Evolutionary conservation across 78 protist species (phyloP).

Genomic region (Pigoraptor vietnamica): DNA sequence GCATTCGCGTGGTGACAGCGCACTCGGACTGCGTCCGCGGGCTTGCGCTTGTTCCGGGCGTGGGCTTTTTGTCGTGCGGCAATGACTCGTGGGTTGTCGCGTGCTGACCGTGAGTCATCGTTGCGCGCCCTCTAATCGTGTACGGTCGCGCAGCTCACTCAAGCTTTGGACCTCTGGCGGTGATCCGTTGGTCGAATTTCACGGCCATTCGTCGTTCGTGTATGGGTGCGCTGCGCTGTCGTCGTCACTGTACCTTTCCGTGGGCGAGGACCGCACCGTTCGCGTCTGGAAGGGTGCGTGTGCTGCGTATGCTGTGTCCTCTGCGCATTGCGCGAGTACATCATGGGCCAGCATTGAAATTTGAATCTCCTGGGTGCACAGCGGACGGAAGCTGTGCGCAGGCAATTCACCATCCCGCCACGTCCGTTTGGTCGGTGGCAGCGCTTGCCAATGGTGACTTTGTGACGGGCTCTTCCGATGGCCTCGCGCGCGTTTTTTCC

Average conservation of each 20-base stretch:
- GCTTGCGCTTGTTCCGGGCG: constrained; percentile 48
- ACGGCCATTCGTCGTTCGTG: neutral
- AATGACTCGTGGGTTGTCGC: constrained; percentile 22
- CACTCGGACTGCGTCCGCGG: constrained; percentile 76
- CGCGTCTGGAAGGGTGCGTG: neutral
- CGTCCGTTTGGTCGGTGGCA: constrained; percentile 49
- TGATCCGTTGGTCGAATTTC: neutral
- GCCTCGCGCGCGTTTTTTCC: constrained; percentile 54
- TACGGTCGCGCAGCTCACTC: neutral
- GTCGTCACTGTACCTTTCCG: neutral
- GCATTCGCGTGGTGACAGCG: constrained; percentile 15
- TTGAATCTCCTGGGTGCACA: neutral
- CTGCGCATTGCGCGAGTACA: too few relatives aligned
- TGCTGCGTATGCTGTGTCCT: neutral
- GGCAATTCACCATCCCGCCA: constrained; percentile 58
- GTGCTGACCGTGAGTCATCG: neutral
- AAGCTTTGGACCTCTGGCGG: neutral
- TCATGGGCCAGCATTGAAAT: too few relatives aligned
- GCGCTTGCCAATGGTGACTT: constrained; percentile 50
- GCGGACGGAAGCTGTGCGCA: constrained; percentile 42
- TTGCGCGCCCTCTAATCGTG: neutral
- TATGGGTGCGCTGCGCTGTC: neutral
- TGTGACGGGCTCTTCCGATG: constrained; percentile 59
- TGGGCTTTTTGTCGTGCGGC: constrained; percentile 49
- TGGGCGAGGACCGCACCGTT: neutral